phyloP scores from a whole-genome alignment of 2,329 filamentous ascomycete genomes.

The Lasiodiplodia theobromae region DNA sequence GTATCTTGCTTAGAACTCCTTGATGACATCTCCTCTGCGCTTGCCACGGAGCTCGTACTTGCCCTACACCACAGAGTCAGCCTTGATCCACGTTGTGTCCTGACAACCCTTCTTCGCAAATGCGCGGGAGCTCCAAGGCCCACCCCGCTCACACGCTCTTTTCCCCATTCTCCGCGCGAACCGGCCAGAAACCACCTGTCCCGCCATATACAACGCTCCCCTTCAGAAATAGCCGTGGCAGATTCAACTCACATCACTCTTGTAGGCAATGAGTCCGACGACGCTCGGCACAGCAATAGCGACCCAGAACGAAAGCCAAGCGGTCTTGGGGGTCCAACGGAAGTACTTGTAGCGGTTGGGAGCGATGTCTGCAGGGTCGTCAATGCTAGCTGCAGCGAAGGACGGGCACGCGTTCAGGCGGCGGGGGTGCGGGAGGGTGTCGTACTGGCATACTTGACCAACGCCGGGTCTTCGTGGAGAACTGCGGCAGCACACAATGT shows the following conservation, averaged over 20 bases:
- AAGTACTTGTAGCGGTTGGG: constrained; percentile 92
- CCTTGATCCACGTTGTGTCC: neutral
- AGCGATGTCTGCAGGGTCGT: constrained; percentile 71
- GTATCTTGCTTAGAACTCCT: constrained; percentile 69
- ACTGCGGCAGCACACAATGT: constrained; percentile 42
- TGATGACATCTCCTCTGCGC: constrained; percentile 82
- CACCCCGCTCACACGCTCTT: neutral
- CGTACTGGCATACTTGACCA: constrained; percentile 63
- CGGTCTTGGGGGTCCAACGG: constrained; percentile 87
- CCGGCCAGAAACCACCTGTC: neutral
- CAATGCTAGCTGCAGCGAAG: constrained; percentile 9
- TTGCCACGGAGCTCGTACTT: constrained; percentile 87
- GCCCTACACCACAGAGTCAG: constrained; percentile 65
- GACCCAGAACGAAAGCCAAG: constrained; percentile 80
- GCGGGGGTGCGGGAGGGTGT: constrained; percentile 39
- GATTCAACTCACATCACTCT: constrained; percentile 77
- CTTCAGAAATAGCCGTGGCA: neutral
- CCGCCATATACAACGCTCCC: neutral
- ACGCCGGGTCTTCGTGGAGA: constrained; percentile 61
- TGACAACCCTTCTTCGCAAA: constrained; percentile 33
- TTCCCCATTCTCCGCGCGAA: neutral
- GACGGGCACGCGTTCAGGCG: constrained; percentile 9
- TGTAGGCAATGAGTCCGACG: constrained; percentile 75
- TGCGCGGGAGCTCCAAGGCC: neutral
- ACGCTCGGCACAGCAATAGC: constrained; percentile 74